Evolutionary conservation across 139 green algal genomes (phyloP).

Genomic region (Ostreobium quekettii): DNA sequence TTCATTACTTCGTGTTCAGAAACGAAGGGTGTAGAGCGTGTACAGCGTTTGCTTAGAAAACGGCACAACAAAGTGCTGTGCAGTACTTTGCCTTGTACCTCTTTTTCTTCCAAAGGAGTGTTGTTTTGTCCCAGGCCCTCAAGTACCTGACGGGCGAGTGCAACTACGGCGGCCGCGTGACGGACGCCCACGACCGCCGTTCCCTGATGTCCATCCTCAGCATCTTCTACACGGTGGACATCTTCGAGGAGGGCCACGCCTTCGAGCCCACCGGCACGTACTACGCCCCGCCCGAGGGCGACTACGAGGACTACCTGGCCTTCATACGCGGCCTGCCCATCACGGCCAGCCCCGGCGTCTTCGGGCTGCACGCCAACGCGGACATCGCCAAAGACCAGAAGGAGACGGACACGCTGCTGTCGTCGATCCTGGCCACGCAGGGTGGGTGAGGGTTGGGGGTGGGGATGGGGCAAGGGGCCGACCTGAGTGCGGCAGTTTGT

Average conservation of each 20-base stretch:
- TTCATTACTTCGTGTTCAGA: too few species aligned
- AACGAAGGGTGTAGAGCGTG: too few species aligned
- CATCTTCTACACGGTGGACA: constrained; percentile 41
- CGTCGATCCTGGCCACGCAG: constrained; percentile 40
- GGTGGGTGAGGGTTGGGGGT: too few species aligned
- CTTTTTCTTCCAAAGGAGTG: not conserved
- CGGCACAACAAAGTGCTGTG: not conserved
- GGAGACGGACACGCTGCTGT: constrained; percentile 57
- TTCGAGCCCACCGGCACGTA: constrained; percentile 55
- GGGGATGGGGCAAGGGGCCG: too few species aligned
- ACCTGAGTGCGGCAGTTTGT: too few species aligned
- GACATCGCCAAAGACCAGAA: constrained; percentile 72
- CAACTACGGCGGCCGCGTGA: constrained; percentile 72
- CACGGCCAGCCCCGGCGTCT: constrained; percentile 50
- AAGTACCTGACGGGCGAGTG: constrained; percentile 61
- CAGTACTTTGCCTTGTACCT: not conserved
- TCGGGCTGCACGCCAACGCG: constrained; percentile 69
- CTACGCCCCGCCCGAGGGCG: constrained; percentile 44
- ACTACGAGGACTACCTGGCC: constrained; percentile 37
- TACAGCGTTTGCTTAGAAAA: too few species aligned
- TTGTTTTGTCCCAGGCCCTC: constrained; percentile 39
- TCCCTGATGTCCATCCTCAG: constrained; percentile 54
- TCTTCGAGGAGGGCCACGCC: constrained; percentile 33
- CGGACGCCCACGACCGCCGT: constrained; percentile 62
- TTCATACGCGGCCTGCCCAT: constrained; percentile 52